phyloP scores from a whole-genome alignment of 1,139 yeast species.

The Geotrichum phurueaensis region DNA sequence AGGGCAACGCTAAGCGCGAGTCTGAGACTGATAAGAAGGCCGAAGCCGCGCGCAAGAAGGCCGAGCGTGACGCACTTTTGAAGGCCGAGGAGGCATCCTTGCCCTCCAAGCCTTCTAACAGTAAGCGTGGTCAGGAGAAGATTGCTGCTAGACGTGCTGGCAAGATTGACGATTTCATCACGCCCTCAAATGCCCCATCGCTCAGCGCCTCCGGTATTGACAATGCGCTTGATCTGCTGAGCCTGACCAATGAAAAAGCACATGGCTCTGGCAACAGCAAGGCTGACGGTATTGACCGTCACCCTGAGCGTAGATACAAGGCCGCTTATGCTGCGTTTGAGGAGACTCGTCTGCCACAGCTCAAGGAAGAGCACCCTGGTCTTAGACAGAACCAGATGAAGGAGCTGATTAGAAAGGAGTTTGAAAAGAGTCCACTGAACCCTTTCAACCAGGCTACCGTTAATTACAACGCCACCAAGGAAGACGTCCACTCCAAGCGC shows the following conservation, averaged over 20 bases:
- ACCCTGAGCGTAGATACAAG: slow-evolving; percentile 83
- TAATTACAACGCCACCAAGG: slow-evolving; percentile 54
- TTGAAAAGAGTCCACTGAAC: slow-evolving; percentile 72
- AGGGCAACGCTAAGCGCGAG: slow-evolving; percentile 63
- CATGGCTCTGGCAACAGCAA: slow-evolving; percentile 39
- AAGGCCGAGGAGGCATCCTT: slow-evolving; percentile 62
- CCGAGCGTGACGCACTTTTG: slow-evolving; percentile 39
- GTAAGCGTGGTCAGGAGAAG: slow-evolving; percentile 68
- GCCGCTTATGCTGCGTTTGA: slow-evolving; percentile 73
- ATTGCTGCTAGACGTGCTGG: slow-evolving; percentile 58
- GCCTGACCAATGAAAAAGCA: slow-evolving; percentile 38
- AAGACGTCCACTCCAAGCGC: slow-evolving; percentile 50
- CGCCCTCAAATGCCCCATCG: slow-evolving; percentile 34
- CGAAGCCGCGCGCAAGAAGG: slow-evolving; percentile 39
- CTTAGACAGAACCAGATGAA: slow-evolving; percentile 73
- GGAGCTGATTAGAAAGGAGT: slow-evolving; percentile 69
- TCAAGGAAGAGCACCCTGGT: slow-evolving; percentile 74
- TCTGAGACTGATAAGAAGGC: slow-evolving; percentile 40
- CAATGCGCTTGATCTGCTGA: slow-evolving; percentile 70
- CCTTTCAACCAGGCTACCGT: slow-evolving; percentile 79
- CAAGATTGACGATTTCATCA: slow-evolving; percentile 49
- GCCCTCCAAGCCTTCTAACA: slow-evolving; percentile 53
- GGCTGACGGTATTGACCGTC: slow-evolving; percentile 69
- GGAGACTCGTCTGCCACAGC: slow-evolving; percentile 64
- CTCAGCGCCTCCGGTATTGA: slow-evolving; percentile 73